Percentiles rank a stretch among this genome's conserved stretches.
These are phyloP conservation scores for Alternaria atra DNA, from an alignment of 2,329 filamentous ascomycete species.

Conservation along the genomic window DNA sequence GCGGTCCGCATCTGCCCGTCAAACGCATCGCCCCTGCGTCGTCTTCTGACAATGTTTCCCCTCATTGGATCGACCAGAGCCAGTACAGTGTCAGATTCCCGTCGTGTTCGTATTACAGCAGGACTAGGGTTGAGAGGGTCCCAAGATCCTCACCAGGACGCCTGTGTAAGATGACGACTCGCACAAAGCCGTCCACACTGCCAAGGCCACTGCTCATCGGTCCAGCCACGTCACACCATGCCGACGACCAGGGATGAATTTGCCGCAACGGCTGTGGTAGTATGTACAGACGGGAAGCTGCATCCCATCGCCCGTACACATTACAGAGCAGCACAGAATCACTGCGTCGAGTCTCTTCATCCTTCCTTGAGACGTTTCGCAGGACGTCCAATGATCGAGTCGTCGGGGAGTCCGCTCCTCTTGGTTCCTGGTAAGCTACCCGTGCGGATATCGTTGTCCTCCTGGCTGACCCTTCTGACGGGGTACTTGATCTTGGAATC, in stretches of 20 bases:
- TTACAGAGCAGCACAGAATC: neutral
- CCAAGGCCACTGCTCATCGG: slow-evolving; percentile 6
- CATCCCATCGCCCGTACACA: slow-evolving; percentile 4
- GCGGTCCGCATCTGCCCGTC: neutral
- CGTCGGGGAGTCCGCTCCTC: slow-evolving; percentile 84
- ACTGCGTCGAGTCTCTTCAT: slow-evolving; percentile 25
- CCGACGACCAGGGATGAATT: slow-evolving; percentile 7
- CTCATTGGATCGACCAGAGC: neutral
- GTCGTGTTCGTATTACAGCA: slow-evolving; percentile 7
- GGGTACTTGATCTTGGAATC: slow-evolving; percentile 90
- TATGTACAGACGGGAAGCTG: slow-evolving; percentile 13
- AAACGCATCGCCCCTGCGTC: neutral
- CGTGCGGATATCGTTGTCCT: slow-evolving; percentile 95
- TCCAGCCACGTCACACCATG: slow-evolving; percentile 4
- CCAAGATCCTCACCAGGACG: neutral
- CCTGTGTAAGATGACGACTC: slow-evolving; percentile 9
- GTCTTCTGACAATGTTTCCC: neutral
- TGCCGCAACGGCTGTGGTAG: slow-evolving; percentile 12
- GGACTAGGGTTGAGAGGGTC: slow-evolving; percentile 2
- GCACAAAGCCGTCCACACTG: slow-evolving; percentile 10
- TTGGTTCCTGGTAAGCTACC: slow-evolving; percentile 91
- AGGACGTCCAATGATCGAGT: slow-evolving; percentile 69
- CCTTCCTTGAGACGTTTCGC: slow-evolving; percentile 64
- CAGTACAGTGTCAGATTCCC: slow-evolving; percentile 8
- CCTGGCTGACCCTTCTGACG: slow-evolving; percentile 86